A percentile compares a stretch with the other conserved stretches of the same genome.
These are phyloP conservation scores for Spongospora subterranea DNA, from an alignment of 208 protist genomes.

Conservation along the genomic window DNA sequence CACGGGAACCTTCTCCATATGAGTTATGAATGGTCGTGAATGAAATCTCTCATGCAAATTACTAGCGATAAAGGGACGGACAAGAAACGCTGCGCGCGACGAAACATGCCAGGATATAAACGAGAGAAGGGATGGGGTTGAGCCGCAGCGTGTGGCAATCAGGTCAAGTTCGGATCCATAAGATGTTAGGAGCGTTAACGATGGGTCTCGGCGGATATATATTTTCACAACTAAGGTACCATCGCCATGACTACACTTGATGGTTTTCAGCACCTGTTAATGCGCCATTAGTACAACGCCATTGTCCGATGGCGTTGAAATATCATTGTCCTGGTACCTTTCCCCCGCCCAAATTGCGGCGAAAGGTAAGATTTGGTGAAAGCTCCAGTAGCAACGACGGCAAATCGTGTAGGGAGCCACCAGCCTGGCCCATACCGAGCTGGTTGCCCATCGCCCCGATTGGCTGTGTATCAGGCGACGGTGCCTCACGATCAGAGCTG, in stretches of 20 bases:
- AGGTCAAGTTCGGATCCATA: neutral
- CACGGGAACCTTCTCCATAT: conserved; percentile 25
- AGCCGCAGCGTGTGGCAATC: neutral
- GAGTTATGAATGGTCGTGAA: conserved; percentile 13
- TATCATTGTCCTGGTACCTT: neutral
- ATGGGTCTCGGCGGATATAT: conserved; percentile 15
- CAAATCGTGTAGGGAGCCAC: conserved; percentile 18
- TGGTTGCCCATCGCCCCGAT: conserved; percentile 23
- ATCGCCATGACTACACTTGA: neutral
- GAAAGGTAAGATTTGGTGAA: neutral
- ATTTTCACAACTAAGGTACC: neutral
- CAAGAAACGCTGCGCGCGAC: conserved; percentile 4
- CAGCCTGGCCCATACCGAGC: neutral
- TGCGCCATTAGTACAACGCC: neutral
- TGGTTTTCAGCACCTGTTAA: conserved; percentile 40
- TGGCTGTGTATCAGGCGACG: neutral
- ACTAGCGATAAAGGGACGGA: conserved; percentile 29
- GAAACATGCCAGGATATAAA: conserved; percentile 8
- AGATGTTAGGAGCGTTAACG: neutral
- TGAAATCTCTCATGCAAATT: conserved; percentile 28
- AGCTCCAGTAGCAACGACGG: conserved; percentile 33
- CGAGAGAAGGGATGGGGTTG: conserved; percentile 14
- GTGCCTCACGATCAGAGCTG: no score
- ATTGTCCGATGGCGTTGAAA: neutral
- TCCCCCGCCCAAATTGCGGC: conserved; percentile 22